Evolutionary conservation across 495 filamentous ascomycete genomes (phyloP).

Genomic region (Daldinia bambusicola): DNA sequence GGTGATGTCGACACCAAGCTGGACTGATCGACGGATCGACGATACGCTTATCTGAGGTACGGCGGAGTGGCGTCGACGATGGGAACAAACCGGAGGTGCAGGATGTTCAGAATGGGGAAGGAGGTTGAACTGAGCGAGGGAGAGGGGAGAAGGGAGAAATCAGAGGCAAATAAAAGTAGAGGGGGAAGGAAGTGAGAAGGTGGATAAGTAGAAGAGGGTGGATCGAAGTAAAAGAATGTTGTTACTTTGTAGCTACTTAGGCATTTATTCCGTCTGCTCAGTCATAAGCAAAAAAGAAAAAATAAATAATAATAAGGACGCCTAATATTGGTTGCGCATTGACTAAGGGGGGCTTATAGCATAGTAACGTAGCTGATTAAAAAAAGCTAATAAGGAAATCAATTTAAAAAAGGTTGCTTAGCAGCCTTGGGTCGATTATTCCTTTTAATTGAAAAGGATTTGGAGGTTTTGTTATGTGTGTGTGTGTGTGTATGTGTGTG

Average conservation of each 20-base stretch:
- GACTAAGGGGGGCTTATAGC: slow-evolving; percentile 14
- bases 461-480: slow-evolving; percentile 7
- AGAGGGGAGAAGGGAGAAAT: not conserved
- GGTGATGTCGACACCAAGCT: not conserved
- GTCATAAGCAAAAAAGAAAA: no score
- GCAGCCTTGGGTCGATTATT: slow-evolving; percentile 5
- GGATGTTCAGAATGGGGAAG: not conserved
- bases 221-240: slow-evolving; percentile 32
- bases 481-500: slow-evolving; percentile 3
- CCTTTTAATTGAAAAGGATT: slow-evolving; percentile 18
- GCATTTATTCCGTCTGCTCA: slow-evolving; percentile 15
- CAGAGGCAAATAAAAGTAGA: not conserved
- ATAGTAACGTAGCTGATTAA: slow-evolving; percentile 2
- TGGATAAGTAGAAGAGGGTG: slow-evolving; percentile 18
- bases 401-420: not conserved
- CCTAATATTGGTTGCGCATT: slow-evolving; percentile 28
- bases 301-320: slow-evolving; percentile 13
- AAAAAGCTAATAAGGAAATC: not conserved
- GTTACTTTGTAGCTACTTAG: slow-evolving; percentile 30
- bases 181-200: slow-evolving; percentile 25
- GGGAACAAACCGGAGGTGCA: not conserved
- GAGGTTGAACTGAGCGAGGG: not conserved
- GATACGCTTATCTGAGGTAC: slow-evolving; percentile 2
- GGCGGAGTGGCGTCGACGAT: slow-evolving; percentile 4
- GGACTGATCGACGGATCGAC: slow-evolving; percentile 1